These are phyloP conservation scores for Torrubiella hemipterigena DNA, from an alignment of 2,329 filamentous ascomycete genomes.

Conservation along the genomic window DNA sequence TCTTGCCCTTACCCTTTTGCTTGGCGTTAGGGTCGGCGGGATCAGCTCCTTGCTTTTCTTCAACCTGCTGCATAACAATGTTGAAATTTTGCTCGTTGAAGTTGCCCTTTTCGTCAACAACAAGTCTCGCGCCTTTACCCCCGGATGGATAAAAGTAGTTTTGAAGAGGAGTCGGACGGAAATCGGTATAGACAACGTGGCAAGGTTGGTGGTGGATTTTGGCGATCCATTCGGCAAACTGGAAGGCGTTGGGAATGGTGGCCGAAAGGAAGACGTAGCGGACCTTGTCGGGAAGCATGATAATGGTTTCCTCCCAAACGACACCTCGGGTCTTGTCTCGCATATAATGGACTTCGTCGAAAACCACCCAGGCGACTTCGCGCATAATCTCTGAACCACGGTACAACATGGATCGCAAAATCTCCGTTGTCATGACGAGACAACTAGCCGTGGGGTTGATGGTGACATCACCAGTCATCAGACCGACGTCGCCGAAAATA, in stretches of 20 bases:
- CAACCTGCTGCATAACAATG: constrained; percentile 82
- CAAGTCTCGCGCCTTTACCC: constrained; percentile 81
- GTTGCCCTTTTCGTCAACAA: constrained; percentile 87
- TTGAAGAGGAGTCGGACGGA: constrained; percentile 88
- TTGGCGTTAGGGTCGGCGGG: constrained; percentile 68
- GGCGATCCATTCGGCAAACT: constrained; percentile 98
- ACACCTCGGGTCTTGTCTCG: constrained; percentile 89
- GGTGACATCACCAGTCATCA: constrained; percentile 98
- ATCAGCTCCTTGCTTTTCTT: constrained; percentile 77
- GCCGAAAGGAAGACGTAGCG: constrained; percentile 97
- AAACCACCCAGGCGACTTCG: constrained; percentile 96
- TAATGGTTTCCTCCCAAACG: constrained; percentile 99
- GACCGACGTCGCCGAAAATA: constrained; percentile 89
- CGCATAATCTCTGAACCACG: constrained; percentile 98
- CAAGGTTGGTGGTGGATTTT: constrained; percentile 97
- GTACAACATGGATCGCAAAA: constrained; percentile 97
- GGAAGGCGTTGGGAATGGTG: constrained; percentile 97
- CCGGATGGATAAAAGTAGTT: constrained; percentile 96
- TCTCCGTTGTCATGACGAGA: constrained; percentile 98
- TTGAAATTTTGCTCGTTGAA: constrained; percentile 98
- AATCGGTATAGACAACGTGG: constrained; percentile 98
- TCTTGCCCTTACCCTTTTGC: constrained; percentile 75
- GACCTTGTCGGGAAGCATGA: constrained; percentile 94
- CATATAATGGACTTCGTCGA: constrained; percentile 98
- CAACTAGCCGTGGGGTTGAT: constrained; percentile 98